Evolutionary conservation across 495 filamentous ascomycete species (phyloP).

Genomic region (Xylaria acuta): DNA sequence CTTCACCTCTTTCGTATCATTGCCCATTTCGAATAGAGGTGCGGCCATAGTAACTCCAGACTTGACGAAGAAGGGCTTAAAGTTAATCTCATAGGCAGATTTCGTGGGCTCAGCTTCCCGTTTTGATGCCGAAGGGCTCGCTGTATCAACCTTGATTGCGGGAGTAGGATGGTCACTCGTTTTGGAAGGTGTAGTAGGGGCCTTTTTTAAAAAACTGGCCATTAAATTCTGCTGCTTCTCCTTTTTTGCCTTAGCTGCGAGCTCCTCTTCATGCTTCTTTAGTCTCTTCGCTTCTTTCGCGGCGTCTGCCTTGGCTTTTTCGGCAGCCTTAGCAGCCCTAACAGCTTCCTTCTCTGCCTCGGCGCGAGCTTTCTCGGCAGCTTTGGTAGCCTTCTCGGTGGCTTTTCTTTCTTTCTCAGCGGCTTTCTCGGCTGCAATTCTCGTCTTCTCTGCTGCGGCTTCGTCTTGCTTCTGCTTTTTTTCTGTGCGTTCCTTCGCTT

Average conservation of each 20-base stretch:
- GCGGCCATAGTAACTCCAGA: slow-evolving; percentile 68
- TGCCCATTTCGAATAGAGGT: slow-evolving; percentile 56
- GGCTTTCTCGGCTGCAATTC: slow-evolving; percentile 42
- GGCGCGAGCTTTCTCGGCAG: slow-evolving; percentile 48
- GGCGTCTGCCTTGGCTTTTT: slow-evolving; percentile 44
- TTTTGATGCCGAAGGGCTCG: slow-evolving; percentile 25
- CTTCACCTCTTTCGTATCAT: slow-evolving; percentile 58
- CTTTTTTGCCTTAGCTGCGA: slow-evolving; percentile 54
- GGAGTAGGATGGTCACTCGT: slow-evolving; percentile 39
- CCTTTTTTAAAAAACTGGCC: slow-evolving; percentile 55
- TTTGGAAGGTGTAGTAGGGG: slow-evolving; percentile 34
- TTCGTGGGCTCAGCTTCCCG: slow-evolving; percentile 39
- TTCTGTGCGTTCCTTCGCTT: slow-evolving; percentile 60
- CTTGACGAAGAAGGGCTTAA: slow-evolving; percentile 80
- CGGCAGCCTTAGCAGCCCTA: slow-evolving; percentile 44
- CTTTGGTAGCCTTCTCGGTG: slow-evolving; percentile 50
- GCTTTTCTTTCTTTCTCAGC: slow-evolving; percentile 59
- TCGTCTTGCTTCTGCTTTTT: slow-evolving; percentile 60
- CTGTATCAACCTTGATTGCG: slow-evolving; percentile 31
- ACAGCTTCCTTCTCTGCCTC: slow-evolving; percentile 45
- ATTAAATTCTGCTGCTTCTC: slow-evolving; percentile 67
- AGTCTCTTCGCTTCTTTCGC: slow-evolving; percentile 47
- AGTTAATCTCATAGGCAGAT: slow-evolving; percentile 72
- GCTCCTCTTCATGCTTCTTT: slow-evolving; percentile 61
- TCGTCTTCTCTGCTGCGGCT: slow-evolving; percentile 46